Evolutionary conservation across 441 rosid species (phyloP).

Genomic region (Euphorbia celastroides): DNA sequence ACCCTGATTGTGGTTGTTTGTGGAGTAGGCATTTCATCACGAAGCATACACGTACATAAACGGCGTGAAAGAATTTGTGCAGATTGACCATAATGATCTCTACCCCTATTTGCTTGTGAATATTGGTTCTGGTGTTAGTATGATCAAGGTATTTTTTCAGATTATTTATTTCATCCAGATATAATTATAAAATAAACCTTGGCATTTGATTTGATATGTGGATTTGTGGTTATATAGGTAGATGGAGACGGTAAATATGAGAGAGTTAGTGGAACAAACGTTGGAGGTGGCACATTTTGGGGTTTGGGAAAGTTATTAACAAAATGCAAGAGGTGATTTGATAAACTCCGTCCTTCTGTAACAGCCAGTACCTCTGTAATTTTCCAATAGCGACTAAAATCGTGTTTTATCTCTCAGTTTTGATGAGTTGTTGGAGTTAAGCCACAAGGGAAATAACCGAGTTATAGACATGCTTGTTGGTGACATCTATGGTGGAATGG

Average conservation of each 20-base stretch:
- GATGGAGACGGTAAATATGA: constrained; percentile 96
- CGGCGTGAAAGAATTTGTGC: constrained; percentile 92
- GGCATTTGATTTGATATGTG: neutral
- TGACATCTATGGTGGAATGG: constrained; percentile 98
- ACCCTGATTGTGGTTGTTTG: constrained; percentile 16
- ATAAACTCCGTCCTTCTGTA: too few species aligned
- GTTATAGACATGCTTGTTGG: constrained; percentile 99
- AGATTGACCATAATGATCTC: constrained; percentile 87
- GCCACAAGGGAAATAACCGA: constrained; percentile 96
- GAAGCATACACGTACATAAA: constrained; percentile 98
- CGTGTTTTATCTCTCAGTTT: constrained; percentile 43
- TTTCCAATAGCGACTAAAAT: neutral
- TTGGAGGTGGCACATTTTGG: constrained; percentile 99
- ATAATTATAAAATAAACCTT: too few species aligned
- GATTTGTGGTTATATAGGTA: constrained; percentile 40
- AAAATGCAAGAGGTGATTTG: constrained; percentile 82
- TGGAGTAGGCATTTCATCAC: constrained; percentile 80
- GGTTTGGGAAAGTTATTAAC: constrained; percentile 96
- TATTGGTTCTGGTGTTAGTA: constrained; percentile 98
- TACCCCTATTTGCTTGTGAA: constrained; percentile 98
- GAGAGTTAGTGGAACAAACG: constrained; percentile 98
- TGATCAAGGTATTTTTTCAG: constrained; percentile 69
- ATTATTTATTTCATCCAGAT: constrained; percentile 3
- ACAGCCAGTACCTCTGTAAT: neutral
- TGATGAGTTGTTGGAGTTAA: constrained; percentile 95